Conservation (phyloP, 1,284 basidiomycete genomes). For the Rhodotorula sp. region DNA sequence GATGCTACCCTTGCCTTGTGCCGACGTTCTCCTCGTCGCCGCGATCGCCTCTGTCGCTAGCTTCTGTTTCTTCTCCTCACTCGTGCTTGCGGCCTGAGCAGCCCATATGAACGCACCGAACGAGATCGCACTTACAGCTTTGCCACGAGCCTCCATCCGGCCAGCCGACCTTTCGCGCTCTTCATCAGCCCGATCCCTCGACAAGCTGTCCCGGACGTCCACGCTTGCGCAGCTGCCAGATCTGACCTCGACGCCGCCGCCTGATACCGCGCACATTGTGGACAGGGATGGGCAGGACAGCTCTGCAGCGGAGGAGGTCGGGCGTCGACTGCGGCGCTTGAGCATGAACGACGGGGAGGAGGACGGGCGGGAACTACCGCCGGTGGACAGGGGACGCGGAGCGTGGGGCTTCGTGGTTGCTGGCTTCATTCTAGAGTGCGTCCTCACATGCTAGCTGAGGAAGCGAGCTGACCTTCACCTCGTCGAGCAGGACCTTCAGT, state of each 20-base stretch:
- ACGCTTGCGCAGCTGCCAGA: not conserved
- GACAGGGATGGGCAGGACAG: not conserved
- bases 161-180: too few relatives aligned
- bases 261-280: not conserved
- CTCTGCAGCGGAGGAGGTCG: constrained; percentile 9
- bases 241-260: not conserved
- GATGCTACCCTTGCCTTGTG: too few relatives aligned
- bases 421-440: constrained; percentile 16
- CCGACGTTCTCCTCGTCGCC: too few relatives aligned
- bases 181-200: too few relatives aligned
- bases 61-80: too few relatives aligned
- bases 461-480: not conserved
- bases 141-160: too few relatives aligned
- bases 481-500: not conserved
- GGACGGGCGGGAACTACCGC: not conserved
- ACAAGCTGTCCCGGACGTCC: too few relatives aligned
- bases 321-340: constrained; percentile 10
- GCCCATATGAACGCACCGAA: too few relatives aligned
- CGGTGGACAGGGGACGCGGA: constrained; percentile 39
- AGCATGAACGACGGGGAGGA: constrained; percentile 11
- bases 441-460: not conserved
- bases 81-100: too few relatives aligned
- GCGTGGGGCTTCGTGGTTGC: constrained; percentile 46
- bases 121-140: too few relatives aligned
- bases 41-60: too few relatives aligned